Conservation (phyloP, 2,329 filamentous ascomycete species). For the Thelonectria blattea region DNA sequence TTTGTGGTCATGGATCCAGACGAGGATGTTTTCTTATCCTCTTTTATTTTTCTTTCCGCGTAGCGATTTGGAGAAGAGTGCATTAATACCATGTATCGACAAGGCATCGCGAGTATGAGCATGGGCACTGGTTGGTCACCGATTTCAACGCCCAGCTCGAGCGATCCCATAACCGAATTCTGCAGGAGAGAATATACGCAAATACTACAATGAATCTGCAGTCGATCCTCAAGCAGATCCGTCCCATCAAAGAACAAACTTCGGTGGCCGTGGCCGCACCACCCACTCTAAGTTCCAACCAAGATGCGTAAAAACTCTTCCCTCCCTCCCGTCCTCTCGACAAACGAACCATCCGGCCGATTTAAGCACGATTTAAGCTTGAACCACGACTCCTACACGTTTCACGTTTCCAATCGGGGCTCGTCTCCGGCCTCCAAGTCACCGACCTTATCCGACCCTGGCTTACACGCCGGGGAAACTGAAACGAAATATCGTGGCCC, state of each 20-base stretch:
- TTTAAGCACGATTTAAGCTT: constrained; percentile 3
- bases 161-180: neutral
- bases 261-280: too few relatives aligned
- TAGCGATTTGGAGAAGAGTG: neutral
- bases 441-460: neutral
- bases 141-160: neutral
- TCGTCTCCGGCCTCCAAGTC: neutral
- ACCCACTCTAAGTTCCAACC: too few relatives aligned
- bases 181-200: neutral
- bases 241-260: too few relatives aligned
- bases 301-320: too few relatives aligned
- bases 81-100: neutral
- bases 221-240: too few relatives aligned
- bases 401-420: constrained; percentile 7
- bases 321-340: neutral
- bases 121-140: neutral
- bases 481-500: constrained; percentile 5
- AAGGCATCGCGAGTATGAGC: neutral
- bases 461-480: neutral
- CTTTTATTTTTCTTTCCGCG: too few relatives aligned
- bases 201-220: too few relatives aligned
- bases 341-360: neutral
- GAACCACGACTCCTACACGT: neutral
- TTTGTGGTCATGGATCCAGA: too few relatives aligned
- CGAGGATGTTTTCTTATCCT: too few relatives aligned